Base-by-base conservation (phyloP, 768 basidiomycete genomes). In the Saitozyma sp. region DNA sequence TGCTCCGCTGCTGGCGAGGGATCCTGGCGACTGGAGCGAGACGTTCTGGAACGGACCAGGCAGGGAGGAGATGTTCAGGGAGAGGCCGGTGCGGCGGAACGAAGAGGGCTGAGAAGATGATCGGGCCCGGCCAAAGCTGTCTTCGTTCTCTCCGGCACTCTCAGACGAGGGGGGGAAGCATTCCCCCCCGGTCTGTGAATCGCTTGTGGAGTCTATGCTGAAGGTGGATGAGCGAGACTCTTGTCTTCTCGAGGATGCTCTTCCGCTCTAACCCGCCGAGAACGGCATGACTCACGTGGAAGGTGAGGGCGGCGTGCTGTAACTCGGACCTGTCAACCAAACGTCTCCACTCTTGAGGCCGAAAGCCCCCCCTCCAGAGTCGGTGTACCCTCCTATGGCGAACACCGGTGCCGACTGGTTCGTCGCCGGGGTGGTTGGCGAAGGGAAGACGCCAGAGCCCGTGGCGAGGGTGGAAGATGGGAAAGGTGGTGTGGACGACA, bases 171-270 rank as follows among this genome's bases (percentile, higher is more conserved):
- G 71, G 61, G 70, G 67, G 55, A 69, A 64, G 56, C 60, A 62
- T 20, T 73, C 72, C 62, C 74, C 72, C 61, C 71, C 74, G 43
- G 67, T 58, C 62, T 69, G 71, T 38, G 68, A 69, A 49, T 71
- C 70, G 48, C 58, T 65, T 9, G 67, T 67, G 19, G 71, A 73
- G 6, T 48, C 68, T 65, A 73, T 69, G 42, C 69, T 69, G 39
- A 5, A 13, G 11, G 17, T 5, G 16, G 54, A 39, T n/a, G 3
- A n/a, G 38, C 29, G 54, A 55, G 17, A 5, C 29, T 5, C 29
- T 29, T 29, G 2, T 5, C 29, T 29, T 29, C 29, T 29, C 29
- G 29, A 29, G 29, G 29, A 29, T 29, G 29, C 29, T 29, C 29
- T 5, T 5, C 29, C 2, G 5, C 29, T 29, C 2, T 5, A 29